phyloP scores from a whole-genome alignment of 2,329 filamentous ascomycete genomes.

The Aaosphaeria arxii region DNA sequence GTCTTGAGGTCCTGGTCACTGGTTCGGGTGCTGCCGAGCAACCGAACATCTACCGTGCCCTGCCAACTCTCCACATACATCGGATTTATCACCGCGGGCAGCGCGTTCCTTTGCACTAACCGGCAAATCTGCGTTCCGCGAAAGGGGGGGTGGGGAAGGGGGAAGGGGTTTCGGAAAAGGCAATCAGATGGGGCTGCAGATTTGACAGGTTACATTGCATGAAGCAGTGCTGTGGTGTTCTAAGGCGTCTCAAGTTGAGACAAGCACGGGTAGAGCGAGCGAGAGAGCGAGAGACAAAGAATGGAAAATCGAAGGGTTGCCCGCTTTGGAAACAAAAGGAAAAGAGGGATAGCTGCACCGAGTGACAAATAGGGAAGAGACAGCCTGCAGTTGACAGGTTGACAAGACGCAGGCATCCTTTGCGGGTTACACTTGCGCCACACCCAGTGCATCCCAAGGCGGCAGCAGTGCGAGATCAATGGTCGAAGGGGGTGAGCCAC shows the following conservation, averaged over 20 bases:
- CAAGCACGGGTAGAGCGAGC: neutral
- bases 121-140: constrained; percentile 5
- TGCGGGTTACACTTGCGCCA: too few relatives aligned
- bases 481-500: too few relatives aligned
- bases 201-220: constrained; percentile 26
- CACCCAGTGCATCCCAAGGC: too few relatives aligned
- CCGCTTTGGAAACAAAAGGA: too few relatives aligned
- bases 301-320: too few relatives aligned
- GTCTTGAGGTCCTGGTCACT: constrained; percentile 8
- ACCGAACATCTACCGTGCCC: constrained; percentile 20
- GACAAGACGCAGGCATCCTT: too few relatives aligned
- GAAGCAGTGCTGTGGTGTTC: constrained; percentile 8
- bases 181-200: constrained; percentile 9
- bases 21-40: constrained; percentile 29
- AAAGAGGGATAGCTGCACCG: too few relatives aligned
- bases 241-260: constrained; percentile 9
- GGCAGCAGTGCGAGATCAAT: too few relatives aligned
- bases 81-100: neutral
- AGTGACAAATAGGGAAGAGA: too few relatives aligned
- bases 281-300: too few relatives aligned
- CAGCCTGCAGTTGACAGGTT: too few relatives aligned
- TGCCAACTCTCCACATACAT: constrained; percentile 3
- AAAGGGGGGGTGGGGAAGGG: neutral
- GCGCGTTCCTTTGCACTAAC: constrained; percentile 3
- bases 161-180: neutral